Percentiles rank a stretch among this genome's conserved stretches.
These are phyloP conservation scores for Fusarium nodosum DNA, from an alignment of 2,329 filamentous ascomycete genomes.

Conservation along the genomic window DNA sequence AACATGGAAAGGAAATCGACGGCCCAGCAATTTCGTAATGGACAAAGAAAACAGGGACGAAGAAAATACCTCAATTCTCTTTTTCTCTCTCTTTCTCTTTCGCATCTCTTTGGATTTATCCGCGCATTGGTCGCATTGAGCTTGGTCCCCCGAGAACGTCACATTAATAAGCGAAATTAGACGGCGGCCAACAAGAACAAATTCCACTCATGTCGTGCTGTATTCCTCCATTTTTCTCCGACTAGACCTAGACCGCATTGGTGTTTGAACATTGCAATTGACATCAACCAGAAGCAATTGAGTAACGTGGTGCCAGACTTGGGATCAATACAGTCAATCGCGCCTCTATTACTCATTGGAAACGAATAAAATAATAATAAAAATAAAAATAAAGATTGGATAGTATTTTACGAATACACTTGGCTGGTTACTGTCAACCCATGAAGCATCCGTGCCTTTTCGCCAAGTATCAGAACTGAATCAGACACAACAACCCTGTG, in stretches of 20 bases:
- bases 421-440: background rate
- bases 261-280: background rate
- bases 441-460: background rate
- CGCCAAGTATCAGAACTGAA: background rate
- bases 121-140: background rate
- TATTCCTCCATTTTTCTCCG: background rate
- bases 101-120: background rate
- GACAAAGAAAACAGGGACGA: background rate
- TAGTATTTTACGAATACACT: background rate
- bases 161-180: background rate
- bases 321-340: background rate
- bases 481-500: background rate
- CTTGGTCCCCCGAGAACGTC: background rate
- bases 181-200: background rate
- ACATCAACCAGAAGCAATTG: background rate
- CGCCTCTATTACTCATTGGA: background rate
- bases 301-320: background rate
- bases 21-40: conserved; percentile 2
- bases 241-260: no score
- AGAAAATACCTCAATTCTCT: background rate
- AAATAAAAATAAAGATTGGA: background rate
- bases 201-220: background rate
- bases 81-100: background rate
- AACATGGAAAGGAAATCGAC: background rate
- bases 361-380: no score